Percentiles rank a stretch among this genome's conserved stretches.
Conservation (phyloP, 2,329 filamentous ascomycete genomes). For the Aspergillus fructus region DNA sequence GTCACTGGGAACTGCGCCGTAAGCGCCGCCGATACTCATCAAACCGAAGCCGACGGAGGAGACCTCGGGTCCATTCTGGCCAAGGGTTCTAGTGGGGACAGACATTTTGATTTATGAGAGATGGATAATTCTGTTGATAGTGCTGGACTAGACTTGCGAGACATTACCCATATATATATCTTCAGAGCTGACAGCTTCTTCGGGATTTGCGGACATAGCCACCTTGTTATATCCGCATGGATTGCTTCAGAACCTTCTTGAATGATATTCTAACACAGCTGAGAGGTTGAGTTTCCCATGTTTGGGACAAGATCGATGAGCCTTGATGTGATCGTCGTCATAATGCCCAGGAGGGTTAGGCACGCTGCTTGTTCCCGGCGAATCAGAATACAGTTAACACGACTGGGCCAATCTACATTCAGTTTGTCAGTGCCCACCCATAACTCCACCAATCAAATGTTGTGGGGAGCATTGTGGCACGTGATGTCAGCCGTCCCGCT, state of each 20-base stretch:
- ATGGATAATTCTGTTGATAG: no score
- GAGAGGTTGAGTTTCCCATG: no score
- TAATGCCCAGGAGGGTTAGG: no score
- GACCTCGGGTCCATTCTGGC: conserved; percentile 29
- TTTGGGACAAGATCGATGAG: no score
- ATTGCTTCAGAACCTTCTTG: no score
- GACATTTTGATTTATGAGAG: background rate
- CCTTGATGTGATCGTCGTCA: no score
- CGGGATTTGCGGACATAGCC: no score
- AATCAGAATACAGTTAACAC: background rate
- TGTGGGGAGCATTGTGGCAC: background rate
- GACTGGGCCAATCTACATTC: background rate
- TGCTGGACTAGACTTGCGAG: no score
- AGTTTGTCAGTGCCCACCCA: background rate
- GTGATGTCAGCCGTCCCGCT: background rate
- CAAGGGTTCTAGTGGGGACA: conserved; percentile 25
- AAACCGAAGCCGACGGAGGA: conserved; percentile 27
- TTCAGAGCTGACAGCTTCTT: no score
- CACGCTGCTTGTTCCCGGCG: background rate
- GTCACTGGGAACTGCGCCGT: conserved; percentile 34
- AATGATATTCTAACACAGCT: no score
- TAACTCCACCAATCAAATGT: background rate
- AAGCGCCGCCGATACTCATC: conserved; percentile 28
- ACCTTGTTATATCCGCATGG: no score
- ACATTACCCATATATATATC: no score